Conservation (phyloP, 805 yeast genomes). For the Candida krabiensis region DNA sequence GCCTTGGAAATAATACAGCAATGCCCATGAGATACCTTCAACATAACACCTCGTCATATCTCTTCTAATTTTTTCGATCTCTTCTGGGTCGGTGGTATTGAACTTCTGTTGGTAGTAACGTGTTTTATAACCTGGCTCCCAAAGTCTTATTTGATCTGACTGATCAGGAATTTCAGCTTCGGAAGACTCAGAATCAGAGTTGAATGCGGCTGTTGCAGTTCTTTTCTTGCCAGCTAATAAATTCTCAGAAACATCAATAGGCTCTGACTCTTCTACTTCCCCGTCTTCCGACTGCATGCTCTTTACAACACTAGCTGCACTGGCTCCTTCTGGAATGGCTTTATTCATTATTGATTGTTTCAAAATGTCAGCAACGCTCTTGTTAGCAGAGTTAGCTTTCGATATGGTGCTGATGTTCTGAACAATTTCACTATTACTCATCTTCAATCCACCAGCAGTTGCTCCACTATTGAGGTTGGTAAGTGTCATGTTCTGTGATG, state of each 20-base stretch:
- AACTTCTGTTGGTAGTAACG: slow-evolving; percentile 83
- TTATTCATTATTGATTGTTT: slow-evolving; percentile 35
- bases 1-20: slow-evolving; percentile 92
- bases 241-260: slow-evolving; percentile 29
- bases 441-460: slow-evolving; percentile 58
- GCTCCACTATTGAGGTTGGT: slow-evolving; percentile 71
- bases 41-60: slow-evolving; percentile 71
- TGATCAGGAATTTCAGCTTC: slow-evolving; percentile 44
- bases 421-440: slow-evolving; percentile 71
- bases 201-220: slow-evolving; percentile 22
- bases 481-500: slow-evolving; percentile 72
- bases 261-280: no score
- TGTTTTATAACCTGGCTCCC: slow-evolving; percentile 84
- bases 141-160: slow-evolving; percentile 56
- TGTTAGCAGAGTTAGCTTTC: slow-evolving; percentile 70
- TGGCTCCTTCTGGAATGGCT: slow-evolving; percentile 18
- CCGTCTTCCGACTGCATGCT: slow-evolving; percentile 23
- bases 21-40: slow-evolving; percentile 97
- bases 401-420: slow-evolving; percentile 60
- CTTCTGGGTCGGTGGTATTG: slow-evolving; percentile 52
- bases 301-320: slow-evolving; percentile 27
- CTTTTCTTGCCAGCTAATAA: slow-evolving; percentile 21
- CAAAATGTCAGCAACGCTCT: slow-evolving; percentile 64
- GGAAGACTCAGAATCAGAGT: slow-evolving; percentile 30
- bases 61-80: slow-evolving; percentile 51